Base-by-base conservation (phyloP, 345 rosid species). In the Syzygium aqueum region DNA sequence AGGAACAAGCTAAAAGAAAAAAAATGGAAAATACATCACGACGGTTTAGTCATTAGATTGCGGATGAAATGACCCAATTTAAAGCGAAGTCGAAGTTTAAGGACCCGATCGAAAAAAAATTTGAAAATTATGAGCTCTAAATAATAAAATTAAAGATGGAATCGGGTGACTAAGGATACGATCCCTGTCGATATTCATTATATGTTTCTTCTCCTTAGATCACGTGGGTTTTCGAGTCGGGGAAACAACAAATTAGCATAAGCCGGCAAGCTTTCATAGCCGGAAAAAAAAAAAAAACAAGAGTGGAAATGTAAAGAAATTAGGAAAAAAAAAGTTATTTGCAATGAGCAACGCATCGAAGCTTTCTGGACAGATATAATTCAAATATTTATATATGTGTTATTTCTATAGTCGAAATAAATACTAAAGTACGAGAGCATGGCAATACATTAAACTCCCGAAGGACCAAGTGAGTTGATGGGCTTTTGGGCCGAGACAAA, bases 1-100 rank as follows among this genome's bases (percentile, higher is more conserved):
- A 30, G 23, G 43, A 2, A 65, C 40, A 0, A 15, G 77, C 40
- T 65, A 28, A 15, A 65, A 30, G 6, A 7, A 6, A 14, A 63
- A 15, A 28, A 15, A 53, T 28, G 40, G 22, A 15, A 30, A 30
- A n/a, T 16, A n/a, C 0, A 61, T n/a, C 9, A 0, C 0, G 73
- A n/a, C 19, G 0, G 4, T 61, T 61, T 61, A 30, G 6, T 61
- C 19, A 0, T n/a, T 61, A 13, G 73, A 13, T 3, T n/a, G 19
- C 8, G 33, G 13, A 13, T 61, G 73, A 33, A 61, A 61, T 59
- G 67, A 61, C 33, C 33, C n/a, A 13, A 27, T 15, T 12, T n/a
- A 13, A 13, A 6, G 73, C 15, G 17, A 52, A 52, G 53, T 52
- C 17, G 8, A 61, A 14, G 17, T 61, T 16, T n/a, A 13, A 1